Evolutionary conservation across 2,329 filamentous ascomycete genomes (phyloP), one percentile per base, ranked within the genome.

Genomic region (Geoglossum cookeanum): DNA sequence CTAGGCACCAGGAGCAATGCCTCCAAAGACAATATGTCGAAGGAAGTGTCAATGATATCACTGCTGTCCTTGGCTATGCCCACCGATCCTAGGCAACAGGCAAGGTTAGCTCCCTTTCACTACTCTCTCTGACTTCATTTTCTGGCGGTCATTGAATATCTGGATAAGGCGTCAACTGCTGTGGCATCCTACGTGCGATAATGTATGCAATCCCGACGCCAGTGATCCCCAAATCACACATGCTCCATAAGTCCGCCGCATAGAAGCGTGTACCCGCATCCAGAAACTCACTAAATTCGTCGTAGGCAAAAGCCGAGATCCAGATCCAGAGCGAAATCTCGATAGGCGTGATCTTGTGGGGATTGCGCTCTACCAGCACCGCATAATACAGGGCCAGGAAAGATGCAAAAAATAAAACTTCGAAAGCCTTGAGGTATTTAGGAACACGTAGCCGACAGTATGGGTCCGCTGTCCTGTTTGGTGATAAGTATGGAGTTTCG

Each of bases 201-300:
- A 86, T 79, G 71, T 91, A 95, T 1, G 79, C 71, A 55, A 83
- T 69, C 1, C 84, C 84, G 54, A 86, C 85, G 17, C 78, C 70
- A 55, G 92, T 88, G 68, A 91, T 91, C 60, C 79, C 77, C 66
- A 87, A 70, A 65, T 82, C 81, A 71, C 84, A 87, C 47, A 84
- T 66, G 61, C 85, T 87, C 87, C 85, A 92, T 55, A 94, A 83
- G 64, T 92, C 87, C 7, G 84, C 81, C 4, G 84, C 79, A 65
- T 94, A 94, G 64, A 94, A 94, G 42, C 90, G 79, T 35, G 87
- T 83, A 0, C 90, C 90, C 0, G 90, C 88, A 71, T 96, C 88
- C 56, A 81, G 77, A 72, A 87, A 88, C 64, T 94, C 87, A 63
- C 84, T 85, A 58, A 92, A 74, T 69, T 90, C 89, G 63, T 95